Evolutionary conservation across 2,329 filamentous ascomycete genomes (phyloP).

Genomic region (Penicillium concentricum): DNA sequence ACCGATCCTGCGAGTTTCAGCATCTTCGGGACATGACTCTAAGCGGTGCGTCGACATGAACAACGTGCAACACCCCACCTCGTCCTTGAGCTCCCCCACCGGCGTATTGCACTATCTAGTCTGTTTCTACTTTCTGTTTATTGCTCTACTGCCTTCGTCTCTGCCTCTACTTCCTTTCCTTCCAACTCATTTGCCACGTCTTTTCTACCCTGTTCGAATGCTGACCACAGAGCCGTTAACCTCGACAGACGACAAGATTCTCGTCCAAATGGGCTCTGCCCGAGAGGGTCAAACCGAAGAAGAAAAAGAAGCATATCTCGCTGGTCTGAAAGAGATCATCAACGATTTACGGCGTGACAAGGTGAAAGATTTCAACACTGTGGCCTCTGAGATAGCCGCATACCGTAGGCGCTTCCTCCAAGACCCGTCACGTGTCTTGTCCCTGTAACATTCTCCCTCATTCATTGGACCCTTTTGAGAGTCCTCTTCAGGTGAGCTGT

Average conservation of each 20-base stretch:
- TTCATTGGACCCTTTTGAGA: conserved; percentile 5
- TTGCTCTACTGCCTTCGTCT: conserved; percentile 6
- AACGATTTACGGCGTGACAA: conserved; percentile 50
- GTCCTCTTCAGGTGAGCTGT: conserved; percentile 19
- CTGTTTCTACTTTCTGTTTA: conserved; percentile 8
- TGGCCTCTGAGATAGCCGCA: conserved; percentile 50
- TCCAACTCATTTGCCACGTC: conserved; percentile 16
- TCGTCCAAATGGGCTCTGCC: conserved; percentile 50
- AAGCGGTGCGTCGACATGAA: conserved; percentile 65
- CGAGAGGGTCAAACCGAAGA: conserved; percentile 47
- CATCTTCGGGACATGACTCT: conserved; percentile 75
- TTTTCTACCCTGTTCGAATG: conserved; percentile 31
- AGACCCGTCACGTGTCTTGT: conserved; percentile 47
- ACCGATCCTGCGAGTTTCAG: conserved; percentile 70
- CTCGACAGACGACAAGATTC: conserved; percentile 51
- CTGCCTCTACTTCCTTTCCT: conserved; percentile 2
- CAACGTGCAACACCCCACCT: conserved; percentile 25
- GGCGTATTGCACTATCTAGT: conserved; percentile 9
- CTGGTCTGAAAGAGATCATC: conserved; percentile 50
- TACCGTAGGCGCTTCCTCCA: conserved; percentile 52
- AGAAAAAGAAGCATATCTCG: conserved; percentile 45
- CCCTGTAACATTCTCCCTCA: conserved; percentile 38
- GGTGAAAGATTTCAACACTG: conserved; percentile 51
- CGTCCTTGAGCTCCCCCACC: conserved; percentile 24
- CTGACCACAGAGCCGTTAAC: conserved; percentile 45